phyloP scores from a whole-genome alignment of 192 early-diverging fungal species.

The Backusella psychrophila region DNA sequence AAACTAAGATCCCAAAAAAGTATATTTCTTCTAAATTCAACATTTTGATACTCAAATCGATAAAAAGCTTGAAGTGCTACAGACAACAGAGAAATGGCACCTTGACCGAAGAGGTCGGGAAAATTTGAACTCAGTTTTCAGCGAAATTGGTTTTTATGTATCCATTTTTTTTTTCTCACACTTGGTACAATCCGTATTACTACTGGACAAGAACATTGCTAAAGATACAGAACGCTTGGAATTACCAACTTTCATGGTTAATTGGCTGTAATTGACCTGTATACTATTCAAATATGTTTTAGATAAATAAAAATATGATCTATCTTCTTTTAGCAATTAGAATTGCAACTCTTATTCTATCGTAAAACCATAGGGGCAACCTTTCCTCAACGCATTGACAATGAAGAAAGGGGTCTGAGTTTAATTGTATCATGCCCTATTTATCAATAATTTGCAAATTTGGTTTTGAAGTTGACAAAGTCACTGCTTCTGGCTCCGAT shows the following conservation, averaged over 20 bases:
- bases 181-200: background rate
- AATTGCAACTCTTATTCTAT: background rate
- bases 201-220: background rate
- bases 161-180: background rate
- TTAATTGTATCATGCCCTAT: background rate
- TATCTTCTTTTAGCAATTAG: background rate
- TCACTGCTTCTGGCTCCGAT: conserved; percentile 2
- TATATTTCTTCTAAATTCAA: background rate
- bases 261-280: background rate
- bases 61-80: background rate
- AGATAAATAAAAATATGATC: background rate
- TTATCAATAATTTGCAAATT: conserved; percentile 7
- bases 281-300: background rate
- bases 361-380: background rate
- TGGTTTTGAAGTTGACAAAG: background rate
- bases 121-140: background rate
- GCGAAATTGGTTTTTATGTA: background rate
- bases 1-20: background rate
- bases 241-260: background rate
- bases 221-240: background rate
- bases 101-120: background rate
- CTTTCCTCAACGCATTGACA: background rate
- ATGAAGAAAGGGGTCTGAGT: background rate
- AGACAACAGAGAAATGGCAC: background rate
- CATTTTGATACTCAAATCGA: background rate